phyloP scores from a whole-genome alignment of 768 basidiomycete genomes.

The Boletus sensibilis region DNA sequence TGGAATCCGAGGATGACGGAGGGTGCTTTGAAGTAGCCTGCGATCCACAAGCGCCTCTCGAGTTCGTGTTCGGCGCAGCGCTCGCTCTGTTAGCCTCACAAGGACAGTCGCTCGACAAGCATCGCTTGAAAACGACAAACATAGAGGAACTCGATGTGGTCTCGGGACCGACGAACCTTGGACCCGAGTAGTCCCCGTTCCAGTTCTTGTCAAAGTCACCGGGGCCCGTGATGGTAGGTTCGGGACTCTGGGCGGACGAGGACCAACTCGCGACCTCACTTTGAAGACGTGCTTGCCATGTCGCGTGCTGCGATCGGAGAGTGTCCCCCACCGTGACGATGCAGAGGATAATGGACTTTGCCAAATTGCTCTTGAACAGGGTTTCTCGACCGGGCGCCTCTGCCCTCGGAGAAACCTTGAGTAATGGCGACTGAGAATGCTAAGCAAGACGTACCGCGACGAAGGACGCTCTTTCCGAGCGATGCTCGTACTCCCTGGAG shows the following conservation, averaged over 20 bases:
- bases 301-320: slow-evolving; percentile 14
- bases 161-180: background rate
- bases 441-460: slow-evolving; percentile 1
- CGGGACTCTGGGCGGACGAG: background rate
- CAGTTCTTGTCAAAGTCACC: background rate
- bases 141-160: background rate
- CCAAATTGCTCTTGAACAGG: slow-evolving; percentile 3
- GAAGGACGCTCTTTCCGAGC: background rate
- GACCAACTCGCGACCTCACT: background rate
- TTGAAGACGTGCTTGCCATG: slow-evolving; percentile 15
- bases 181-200: background rate
- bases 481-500: slow-evolving; percentile 8
- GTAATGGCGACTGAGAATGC: background rate
- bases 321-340: slow-evolving; percentile 11
- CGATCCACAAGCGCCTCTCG: background rate
- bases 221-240: background rate
- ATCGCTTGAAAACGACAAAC: slow-evolving; percentile 11
- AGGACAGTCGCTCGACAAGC: slow-evolving; percentile 13
- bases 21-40: background rate
- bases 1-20: background rate
- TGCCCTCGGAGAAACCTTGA: background rate
- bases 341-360: slow-evolving; percentile 8
- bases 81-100: slow-evolving; percentile 8
- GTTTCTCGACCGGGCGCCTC: background rate
- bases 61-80: background rate